Evolutionary conservation across 2,329 filamentous ascomycete species (phyloP).

Genomic region (Diplodia sapinea): DNA sequence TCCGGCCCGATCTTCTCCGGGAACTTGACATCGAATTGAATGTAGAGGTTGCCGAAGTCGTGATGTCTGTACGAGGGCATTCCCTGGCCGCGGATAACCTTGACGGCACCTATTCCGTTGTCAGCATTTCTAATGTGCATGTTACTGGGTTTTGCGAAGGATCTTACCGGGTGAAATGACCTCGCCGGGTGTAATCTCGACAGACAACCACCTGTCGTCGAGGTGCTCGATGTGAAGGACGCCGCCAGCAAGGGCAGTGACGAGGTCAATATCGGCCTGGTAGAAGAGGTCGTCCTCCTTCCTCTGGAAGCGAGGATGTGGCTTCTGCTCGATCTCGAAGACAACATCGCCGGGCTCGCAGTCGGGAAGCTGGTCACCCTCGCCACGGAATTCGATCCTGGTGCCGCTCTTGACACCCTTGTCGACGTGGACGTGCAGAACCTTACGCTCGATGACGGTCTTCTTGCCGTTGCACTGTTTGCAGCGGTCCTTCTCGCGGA

Average conservation of each 20-base stretch:
- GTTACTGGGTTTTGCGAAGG: background rate
- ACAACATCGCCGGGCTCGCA: slow-evolving; percentile 94
- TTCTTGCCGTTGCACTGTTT: slow-evolving; percentile 97
- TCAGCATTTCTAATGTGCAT: slow-evolving; percentile 1
- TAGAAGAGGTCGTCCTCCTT: slow-evolving; percentile 97
- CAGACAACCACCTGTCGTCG: slow-evolving; percentile 93
- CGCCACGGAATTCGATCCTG: slow-evolving; percentile 95
- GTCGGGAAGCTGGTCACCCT: slow-evolving; percentile 94
- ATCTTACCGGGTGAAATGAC: slow-evolving; percentile 87
- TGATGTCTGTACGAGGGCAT: slow-evolving; percentile 98
- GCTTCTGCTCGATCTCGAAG: slow-evolving; percentile 99
- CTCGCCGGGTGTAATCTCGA: slow-evolving; percentile 92
- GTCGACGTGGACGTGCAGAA: slow-evolving; percentile 97
- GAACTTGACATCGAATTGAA: slow-evolving; percentile 98
- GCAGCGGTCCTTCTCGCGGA: slow-evolving; percentile 97
- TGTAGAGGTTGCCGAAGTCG: slow-evolving; percentile 93
- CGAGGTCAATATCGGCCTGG: slow-evolving; percentile 91
- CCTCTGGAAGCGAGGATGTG: slow-evolving; percentile 91
- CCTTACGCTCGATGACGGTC: slow-evolving; percentile 95
- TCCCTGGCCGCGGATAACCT: slow-evolving; percentile 93
- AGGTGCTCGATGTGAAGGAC: slow-evolving; percentile 93
- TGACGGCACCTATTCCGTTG: slow-evolving; percentile 72
- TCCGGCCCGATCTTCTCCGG: slow-evolving; percentile 63
- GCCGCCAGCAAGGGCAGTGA: slow-evolving; percentile 92
- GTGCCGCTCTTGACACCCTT: slow-evolving; percentile 90